Base-by-base conservation (phyloP, 1,139 yeast species). In the Kodamaea fungicola region DNA sequence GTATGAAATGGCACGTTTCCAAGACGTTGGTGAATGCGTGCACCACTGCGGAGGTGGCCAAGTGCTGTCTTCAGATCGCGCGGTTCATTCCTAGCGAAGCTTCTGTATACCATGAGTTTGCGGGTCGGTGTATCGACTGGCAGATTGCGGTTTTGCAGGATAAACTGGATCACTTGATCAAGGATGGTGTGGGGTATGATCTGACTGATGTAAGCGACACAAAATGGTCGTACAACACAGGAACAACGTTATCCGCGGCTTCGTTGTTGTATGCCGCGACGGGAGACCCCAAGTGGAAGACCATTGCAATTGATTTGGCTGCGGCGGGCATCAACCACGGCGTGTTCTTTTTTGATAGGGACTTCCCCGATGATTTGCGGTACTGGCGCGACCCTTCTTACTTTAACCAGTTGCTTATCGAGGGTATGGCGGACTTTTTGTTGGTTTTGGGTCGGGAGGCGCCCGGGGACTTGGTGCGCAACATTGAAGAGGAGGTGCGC, bases 151-250 rank as follows among this genome's bases (percentile, higher is more conserved):
- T 61, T 23, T 63, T 82, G 49, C 74, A 71, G 49, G 84, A 78
- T 54, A 68, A 71, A 19, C 62, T 57, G 25, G 85, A 80, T 56
- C 71, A 76, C 41, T 67, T 81, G 45, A 76, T 82, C 37, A 64
- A 63, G 57, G 90, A 82, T 54, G 89, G 89, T 33, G 65, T 79
- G 34, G 81, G 76, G 35, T 66, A 66, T 39, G 71, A 73, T 31
- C 64, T 68, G 19, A 69, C 67, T 23, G 58, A 62, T 21, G 62
- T 71, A 6, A 74, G 78, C 47, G 64, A 65, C 19, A 71, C 71
- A 43, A 81, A 82, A 56, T 79, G 83, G 79, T 71, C 84, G n/a
- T 83, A 83, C 57, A 82, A 82, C 57, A 72, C 78, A 22, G 89
- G 90, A 12, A 73, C 83, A 4, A 77, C 87, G 0, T 52, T 82